Conservation (phyloP, 441 rosid genomes). For the Pelargonium cotyledonis region DNA sequence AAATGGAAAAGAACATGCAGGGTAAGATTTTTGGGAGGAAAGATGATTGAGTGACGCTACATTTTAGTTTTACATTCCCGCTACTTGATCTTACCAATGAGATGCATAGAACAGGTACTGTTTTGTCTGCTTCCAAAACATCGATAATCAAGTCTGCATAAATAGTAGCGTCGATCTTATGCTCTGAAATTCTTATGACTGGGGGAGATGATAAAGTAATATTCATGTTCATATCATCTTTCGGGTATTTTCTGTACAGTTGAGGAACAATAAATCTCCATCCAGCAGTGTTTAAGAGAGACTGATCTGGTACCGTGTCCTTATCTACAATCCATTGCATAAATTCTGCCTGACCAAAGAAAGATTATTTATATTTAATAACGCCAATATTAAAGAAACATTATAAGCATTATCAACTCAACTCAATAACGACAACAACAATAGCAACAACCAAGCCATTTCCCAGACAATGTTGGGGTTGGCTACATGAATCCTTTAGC, state of each 20-base stretch:
- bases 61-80: neutral
- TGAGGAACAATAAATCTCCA: constrained; percentile 66
- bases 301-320: constrained; percentile 36
- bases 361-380: constrained; percentile 18
- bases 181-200: constrained; percentile 32
- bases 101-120: constrained; percentile 54
- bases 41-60: neutral
- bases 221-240: constrained; percentile 48
- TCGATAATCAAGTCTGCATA: constrained; percentile 43
- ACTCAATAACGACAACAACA: too few relatives aligned
- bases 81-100: constrained; percentile 44
- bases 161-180: constrained; percentile 42
- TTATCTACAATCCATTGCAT: constrained; percentile 53
- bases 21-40: neutral
- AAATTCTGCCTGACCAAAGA: constrained; percentile 49
- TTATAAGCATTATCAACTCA: too few relatives aligned
- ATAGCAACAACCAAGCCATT: too few relatives aligned
- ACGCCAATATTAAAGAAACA: neutral
- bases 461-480: too few relatives aligned
- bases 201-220: constrained; percentile 63
- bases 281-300: constrained; percentile 60
- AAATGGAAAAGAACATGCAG: too few relatives aligned
- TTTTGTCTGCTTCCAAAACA: constrained; percentile 46
- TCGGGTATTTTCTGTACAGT: constrained; percentile 53
- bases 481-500: too few relatives aligned